phyloP scores from a whole-genome alignment of 345 rosid genomes.

The Crucihimalaya himalaica region DNA sequence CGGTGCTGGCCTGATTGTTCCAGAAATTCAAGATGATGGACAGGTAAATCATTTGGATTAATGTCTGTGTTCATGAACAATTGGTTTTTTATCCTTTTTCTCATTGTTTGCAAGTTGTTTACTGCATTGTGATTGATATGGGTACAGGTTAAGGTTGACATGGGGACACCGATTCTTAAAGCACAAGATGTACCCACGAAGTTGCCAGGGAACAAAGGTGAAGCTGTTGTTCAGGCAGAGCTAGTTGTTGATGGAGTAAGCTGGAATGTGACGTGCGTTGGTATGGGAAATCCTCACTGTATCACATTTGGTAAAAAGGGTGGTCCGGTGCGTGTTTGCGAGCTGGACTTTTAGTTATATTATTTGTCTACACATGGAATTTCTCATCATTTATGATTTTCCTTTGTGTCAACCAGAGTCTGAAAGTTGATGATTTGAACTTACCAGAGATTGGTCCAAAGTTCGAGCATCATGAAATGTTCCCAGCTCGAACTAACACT shows the following conservation, averaged over 20 bases:
- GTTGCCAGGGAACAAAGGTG: constrained; percentile 58
- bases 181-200: constrained; percentile 82
- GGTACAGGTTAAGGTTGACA: constrained; percentile 85
- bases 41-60: constrained; percentile 43
- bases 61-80: background rate
- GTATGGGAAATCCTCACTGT: constrained; percentile 99
- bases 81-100: background rate
- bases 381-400: constrained; percentile 10
- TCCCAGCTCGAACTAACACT: constrained; percentile 94
- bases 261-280: constrained; percentile 96
- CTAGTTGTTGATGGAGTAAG: constrained; percentile 72
- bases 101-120: background rate
- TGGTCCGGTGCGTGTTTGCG: constrained; percentile 55
- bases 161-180: constrained; percentile 88
- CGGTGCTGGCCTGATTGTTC: constrained; percentile 92
- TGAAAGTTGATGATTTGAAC: constrained; percentile 80
- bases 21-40: constrained; percentile 78
- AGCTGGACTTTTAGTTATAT: background rate
- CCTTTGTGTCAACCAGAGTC: constrained; percentile 47
- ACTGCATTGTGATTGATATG: constrained; percentile 24
- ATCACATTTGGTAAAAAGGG: constrained; percentile 68
- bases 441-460: constrained; percentile 86
- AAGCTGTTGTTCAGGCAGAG: constrained; percentile 49
- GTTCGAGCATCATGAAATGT: constrained; percentile 83
- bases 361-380: background rate